These are phyloP conservation scores for Tricholoma furcatifolium DNA, from an alignment of 768 basidiomycete genomes.

Conservation along the genomic window DNA sequence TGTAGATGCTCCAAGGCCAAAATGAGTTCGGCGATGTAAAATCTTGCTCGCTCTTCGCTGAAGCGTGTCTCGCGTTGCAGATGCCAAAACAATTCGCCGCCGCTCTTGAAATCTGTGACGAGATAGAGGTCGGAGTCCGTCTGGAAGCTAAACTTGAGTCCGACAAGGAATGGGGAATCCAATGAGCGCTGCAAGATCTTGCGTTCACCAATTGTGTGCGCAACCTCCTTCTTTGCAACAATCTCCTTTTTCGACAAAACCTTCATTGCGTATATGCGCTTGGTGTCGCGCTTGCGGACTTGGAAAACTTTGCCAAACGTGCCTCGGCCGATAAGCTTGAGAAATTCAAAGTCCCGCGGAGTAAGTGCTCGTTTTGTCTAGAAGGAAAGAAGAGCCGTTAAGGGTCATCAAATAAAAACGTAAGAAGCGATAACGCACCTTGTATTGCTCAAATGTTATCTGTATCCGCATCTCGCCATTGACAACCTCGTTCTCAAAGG, in stretches of 20 bases:
- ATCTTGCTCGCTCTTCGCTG: slow-evolving; percentile 87
- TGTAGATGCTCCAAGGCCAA: slow-evolving; percentile 96
- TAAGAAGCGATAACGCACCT: slow-evolving; percentile 51
- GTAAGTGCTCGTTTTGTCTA: slow-evolving; percentile 84
- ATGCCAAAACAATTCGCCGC: slow-evolving; percentile 99
- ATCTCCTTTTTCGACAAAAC: slow-evolving; percentile 99
- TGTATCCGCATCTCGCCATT: slow-evolving; percentile 95
- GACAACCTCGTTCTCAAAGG: slow-evolving; percentile 78
- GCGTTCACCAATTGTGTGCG: slow-evolving; percentile 98
- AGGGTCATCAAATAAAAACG: slow-evolving; percentile 6
- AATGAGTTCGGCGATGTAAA: slow-evolving; percentile 95
- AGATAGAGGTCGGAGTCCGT: slow-evolving; percentile 94
- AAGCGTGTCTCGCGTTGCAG: slow-evolving; percentile 95
- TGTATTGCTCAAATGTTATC: slow-evolving; percentile 88
- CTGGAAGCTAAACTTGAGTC: slow-evolving; percentile 98
- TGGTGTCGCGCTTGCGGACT: slow-evolving; percentile 96
- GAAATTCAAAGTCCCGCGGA: slow-evolving; percentile 97
- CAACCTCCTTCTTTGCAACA: slow-evolving; percentile 98
- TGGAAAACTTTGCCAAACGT: slow-evolving; percentile 99
- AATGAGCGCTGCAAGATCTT: slow-evolving; percentile 95
- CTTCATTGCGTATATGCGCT: slow-evolving; percentile 99
- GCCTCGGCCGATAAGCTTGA: slow-evolving; percentile 97
- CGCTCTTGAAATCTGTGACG: slow-evolving; percentile 98
- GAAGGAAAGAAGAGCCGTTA: slow-evolving; percentile 16
- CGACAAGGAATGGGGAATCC: slow-evolving; percentile 96